Percentiles rank a stretch among this genome's conserved stretches.
Evolutionary conservation across 805 yeast genomes (phyloP).

Genomic region (Myxozyma lipomycoides): DNA sequence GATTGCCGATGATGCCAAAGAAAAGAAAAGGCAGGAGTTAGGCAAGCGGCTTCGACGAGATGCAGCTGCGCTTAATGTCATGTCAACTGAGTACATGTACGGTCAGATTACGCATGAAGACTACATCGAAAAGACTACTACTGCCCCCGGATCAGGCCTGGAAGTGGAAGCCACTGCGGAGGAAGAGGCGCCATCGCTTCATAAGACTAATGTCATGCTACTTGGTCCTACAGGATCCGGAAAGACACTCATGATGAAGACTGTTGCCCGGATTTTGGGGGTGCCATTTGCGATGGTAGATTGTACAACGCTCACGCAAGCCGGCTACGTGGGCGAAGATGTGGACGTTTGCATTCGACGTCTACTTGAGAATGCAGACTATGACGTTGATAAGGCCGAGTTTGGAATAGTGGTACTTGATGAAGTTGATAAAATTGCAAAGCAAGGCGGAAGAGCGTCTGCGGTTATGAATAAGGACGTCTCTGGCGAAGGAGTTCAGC

Average conservation of each 20-base stretch:
- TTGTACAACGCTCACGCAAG: slow-evolving; percentile 60
- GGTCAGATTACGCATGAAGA: background rate
- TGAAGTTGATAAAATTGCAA: slow-evolving; percentile 56
- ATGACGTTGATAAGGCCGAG: slow-evolving; percentile 48
- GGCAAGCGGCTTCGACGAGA: slow-evolving; percentile 16
- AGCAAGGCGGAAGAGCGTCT: slow-evolving; percentile 25
- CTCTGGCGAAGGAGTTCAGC: slow-evolving; percentile 64
- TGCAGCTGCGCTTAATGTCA: slow-evolving; percentile 2
- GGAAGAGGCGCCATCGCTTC: slow-evolving; percentile 46
- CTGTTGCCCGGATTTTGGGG: slow-evolving; percentile 49
- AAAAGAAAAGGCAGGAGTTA: slow-evolving; percentile 8
- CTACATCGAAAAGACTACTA: background rate
- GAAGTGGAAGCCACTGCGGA: slow-evolving; percentile 11
- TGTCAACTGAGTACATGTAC: background rate
- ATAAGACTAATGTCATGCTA: slow-evolving; percentile 53
- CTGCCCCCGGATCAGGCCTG: background rate
- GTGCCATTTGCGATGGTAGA: slow-evolving; percentile 59
- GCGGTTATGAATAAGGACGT: slow-evolving; percentile 44
- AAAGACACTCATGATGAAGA: slow-evolving; percentile 54
- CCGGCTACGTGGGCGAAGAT: slow-evolving; percentile 64
- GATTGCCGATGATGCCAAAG: slow-evolving; percentile 14
- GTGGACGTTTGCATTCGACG: slow-evolving; percentile 56
- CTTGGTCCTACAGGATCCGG: slow-evolving; percentile 64
- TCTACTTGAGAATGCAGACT: slow-evolving; percentile 48
- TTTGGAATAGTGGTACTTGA: slow-evolving; percentile 58